Conservation (phyloP, 805 yeast species). For the Teunomyces funiuensis region DNA sequence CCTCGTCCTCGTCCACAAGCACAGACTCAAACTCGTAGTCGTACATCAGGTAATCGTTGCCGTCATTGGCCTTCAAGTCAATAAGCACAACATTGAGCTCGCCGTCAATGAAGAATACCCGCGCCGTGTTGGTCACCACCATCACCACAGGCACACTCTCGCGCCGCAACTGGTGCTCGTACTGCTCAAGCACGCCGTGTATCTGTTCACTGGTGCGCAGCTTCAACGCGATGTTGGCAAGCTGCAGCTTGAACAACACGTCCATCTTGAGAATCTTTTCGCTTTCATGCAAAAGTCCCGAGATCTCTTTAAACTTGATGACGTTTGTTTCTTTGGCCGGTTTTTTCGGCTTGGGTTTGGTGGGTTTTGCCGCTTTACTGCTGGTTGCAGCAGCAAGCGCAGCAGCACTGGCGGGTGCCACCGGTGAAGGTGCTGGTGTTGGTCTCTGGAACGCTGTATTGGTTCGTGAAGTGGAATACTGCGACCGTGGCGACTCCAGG, state of each 20-base stretch:
- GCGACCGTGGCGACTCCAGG: constrained; percentile 2
- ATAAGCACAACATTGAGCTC: constrained; percentile 35
- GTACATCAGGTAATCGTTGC: constrained; percentile 64
- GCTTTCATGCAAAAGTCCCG: constrained; percentile 27
- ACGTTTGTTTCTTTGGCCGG: constrained; percentile 3
- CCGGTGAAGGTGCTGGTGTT: constrained; percentile 5
- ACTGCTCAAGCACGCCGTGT: constrained; percentile 29
- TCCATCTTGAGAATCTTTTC: constrained; percentile 45
- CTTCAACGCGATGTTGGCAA: constrained; percentile 24
- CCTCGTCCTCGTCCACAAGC: constrained; percentile 22
- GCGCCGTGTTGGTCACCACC: constrained; percentile 39
- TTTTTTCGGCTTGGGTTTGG: constrained; percentile 11
- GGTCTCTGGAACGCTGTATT: constrained; percentile 9
- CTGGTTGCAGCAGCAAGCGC: constrained; percentile 2
- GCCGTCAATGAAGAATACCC: constrained; percentile 41
- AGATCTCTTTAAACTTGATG: constrained; percentile 35
- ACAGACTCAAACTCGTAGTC: constrained; percentile 65
- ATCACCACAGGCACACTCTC: constrained; percentile 34
- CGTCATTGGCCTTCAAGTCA: constrained; percentile 42
- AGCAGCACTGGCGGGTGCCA: constrained; percentile 10
- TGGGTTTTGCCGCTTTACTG: not conserved
- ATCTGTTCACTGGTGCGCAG: constrained; percentile 22
- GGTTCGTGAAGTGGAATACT: constrained; percentile 1
- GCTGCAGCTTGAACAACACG: constrained; percentile 35
- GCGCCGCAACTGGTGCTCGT: constrained; percentile 20